Conservation (phyloP, 257 asterid genomes). For the Schizonepeta tenuifolia region DNA sequence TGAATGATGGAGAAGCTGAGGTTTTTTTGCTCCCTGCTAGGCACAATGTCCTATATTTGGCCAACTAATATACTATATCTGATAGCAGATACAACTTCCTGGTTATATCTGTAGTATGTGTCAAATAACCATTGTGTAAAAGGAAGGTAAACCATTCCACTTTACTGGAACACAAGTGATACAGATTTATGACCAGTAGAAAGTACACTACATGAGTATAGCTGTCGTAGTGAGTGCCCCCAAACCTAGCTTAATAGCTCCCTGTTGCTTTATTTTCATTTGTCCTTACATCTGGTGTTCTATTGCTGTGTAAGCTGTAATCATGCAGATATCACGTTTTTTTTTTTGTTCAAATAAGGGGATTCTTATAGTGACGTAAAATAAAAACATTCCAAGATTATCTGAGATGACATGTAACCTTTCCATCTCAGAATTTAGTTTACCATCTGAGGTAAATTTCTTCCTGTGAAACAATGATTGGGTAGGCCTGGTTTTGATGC, state of each 20-base stretch:
- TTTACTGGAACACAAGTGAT: neutral
- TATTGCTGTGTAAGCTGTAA: neutral
- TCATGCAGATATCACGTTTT: neutral
- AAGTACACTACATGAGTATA: neutral
- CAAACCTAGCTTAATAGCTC: neutral
- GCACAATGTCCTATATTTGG: neutral
- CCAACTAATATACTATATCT: neutral
- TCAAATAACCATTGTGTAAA: neutral
- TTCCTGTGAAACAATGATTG: neutral
- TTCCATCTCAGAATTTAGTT: neutral
- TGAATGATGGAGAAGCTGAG: neutral
- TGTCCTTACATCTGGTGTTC: neutral
- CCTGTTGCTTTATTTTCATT: neutral
- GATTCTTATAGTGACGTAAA: constrained; percentile 7
- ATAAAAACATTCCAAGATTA: neutral
- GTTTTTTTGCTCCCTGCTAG: neutral
- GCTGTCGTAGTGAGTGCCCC: neutral
- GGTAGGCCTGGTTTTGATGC: constrained; percentile 10
- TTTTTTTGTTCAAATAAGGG: neutral
- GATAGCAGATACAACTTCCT: neutral
- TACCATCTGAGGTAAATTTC: neutral
- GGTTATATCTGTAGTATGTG: constrained; percentile 4
- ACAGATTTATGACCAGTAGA: constrained; percentile 5
- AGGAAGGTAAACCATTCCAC: neutral
- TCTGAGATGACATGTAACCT: constrained; percentile 1